Conservation (phyloP, 257 asterid species). For the Nicotiana tabacum region DNA sequence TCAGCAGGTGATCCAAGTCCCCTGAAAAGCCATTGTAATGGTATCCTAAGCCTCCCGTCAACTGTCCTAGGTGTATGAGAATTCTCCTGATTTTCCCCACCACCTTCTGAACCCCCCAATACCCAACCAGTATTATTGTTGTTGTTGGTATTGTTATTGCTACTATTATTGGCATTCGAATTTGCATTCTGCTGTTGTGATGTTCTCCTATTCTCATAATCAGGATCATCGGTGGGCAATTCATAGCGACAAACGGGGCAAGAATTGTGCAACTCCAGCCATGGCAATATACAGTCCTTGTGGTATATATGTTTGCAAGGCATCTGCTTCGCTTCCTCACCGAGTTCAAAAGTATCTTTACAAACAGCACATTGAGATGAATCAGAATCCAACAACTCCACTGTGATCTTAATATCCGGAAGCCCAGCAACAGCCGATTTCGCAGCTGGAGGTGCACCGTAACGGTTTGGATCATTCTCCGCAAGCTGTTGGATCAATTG, state of each 20-base stretch:
- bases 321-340: constrained; percentile 61
- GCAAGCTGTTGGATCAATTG: constrained; percentile 81
- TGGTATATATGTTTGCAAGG: constrained; percentile 94
- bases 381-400: constrained; percentile 51
- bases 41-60: constrained; percentile 67
- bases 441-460: constrained; percentile 89
- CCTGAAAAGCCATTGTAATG: constrained; percentile 64
- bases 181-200: constrained; percentile 22
- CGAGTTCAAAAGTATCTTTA: constrained; percentile 65
- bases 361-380: constrained; percentile 80
- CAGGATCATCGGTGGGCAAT: constrained; percentile 85
- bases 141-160: constrained; percentile 13
- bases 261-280: constrained; percentile 90
- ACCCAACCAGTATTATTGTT: constrained; percentile 25
- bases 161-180: constrained; percentile 2
- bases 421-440: constrained; percentile 63
- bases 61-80: constrained; percentile 43
- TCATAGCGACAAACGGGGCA: constrained; percentile 90
- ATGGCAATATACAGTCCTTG: constrained; percentile 72
- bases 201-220: constrained; percentile 56
- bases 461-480: constrained; percentile 79
- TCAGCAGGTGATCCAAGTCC: constrained; percentile 57
- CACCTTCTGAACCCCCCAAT: constrained; percentile 28
- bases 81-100: constrained; percentile 31
- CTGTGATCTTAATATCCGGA: constrained; percentile 51